A percentile compares a stretch with the other conserved stretches of the same genome.
These are phyloP conservation scores for Phytophthora uliginosa DNA, from an alignment of 352 stramenopile genomes.

Conservation along the genomic window DNA sequence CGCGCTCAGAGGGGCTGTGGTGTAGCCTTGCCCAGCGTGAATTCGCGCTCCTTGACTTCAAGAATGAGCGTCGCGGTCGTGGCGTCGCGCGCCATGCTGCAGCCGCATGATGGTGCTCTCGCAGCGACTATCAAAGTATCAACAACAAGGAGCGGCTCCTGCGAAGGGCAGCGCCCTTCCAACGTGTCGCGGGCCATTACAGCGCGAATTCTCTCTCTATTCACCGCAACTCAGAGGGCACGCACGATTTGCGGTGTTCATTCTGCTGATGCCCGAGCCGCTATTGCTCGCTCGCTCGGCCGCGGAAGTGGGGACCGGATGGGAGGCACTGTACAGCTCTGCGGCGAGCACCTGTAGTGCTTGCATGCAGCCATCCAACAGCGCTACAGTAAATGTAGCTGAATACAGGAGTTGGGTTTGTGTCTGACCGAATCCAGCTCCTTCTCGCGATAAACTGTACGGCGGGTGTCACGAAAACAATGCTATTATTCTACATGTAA, in stretches of 20 bases:
- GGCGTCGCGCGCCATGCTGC: conserved; percentile 10
- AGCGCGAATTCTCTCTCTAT: conserved; percentile 9
- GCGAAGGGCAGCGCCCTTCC: conserved; percentile 20
- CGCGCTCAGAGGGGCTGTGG: too few species aligned
- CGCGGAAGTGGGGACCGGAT: neutral
- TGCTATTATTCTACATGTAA: neutral
- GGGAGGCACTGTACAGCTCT: neutral
- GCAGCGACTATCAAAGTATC: conserved; percentile 30
- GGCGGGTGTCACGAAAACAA: conserved; percentile 7
- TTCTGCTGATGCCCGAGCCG: conserved; percentile 6
- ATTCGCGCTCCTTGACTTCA: conserved; percentile 33
- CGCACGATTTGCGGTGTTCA: conserved; percentile 24
- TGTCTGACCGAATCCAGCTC: conserved; percentile 28
- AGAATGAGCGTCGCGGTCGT: conserved; percentile 27
- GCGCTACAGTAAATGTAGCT: neutral
- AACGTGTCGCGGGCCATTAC: conserved; percentile 26
- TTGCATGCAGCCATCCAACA: neutral
- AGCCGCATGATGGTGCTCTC: conserved; percentile 5
- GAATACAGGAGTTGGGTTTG: conserved; percentile 9
- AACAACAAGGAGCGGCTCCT: conserved; percentile 8
- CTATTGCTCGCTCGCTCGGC: neutral
- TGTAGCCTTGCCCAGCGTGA: conserved; percentile 27
- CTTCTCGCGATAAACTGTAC: conserved; percentile 1
- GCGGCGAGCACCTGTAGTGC: too few species aligned
- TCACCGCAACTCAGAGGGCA: neutral